These are phyloP conservation scores for Monosporascus sp. DNA, from an alignment of 2,329 filamentous ascomycete genomes.

Conservation along the genomic window DNA sequence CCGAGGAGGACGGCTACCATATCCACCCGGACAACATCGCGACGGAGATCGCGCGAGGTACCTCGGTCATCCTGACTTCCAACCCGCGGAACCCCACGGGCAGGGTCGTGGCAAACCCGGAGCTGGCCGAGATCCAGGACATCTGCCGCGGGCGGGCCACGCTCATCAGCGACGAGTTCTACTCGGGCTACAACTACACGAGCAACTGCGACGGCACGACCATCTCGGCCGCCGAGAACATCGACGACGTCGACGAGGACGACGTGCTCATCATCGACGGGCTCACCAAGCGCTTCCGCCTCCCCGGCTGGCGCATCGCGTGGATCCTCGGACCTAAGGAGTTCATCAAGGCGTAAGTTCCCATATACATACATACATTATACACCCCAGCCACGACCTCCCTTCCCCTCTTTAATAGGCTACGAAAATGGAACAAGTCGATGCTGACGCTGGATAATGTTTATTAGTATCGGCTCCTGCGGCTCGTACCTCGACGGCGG, in stretches of 20 bases:
- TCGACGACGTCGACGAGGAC: constrained; percentile 82
- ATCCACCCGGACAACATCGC: constrained; percentile 91
- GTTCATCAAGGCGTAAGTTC: constrained; percentile 73
- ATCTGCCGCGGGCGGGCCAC: constrained; percentile 87
- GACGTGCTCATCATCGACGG: constrained; percentile 94
- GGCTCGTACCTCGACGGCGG: constrained; percentile 93
- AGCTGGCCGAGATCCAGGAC: constrained; percentile 86
- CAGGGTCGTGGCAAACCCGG: constrained; percentile 75
- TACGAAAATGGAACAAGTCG: too few relatives aligned
- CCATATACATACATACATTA: not conserved
- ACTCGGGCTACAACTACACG: constrained; percentile 94
- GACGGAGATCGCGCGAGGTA: constrained; percentile 81
- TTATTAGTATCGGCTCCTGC: constrained; percentile 68
- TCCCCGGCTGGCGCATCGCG: constrained; percentile 93
- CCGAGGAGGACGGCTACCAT: constrained; percentile 82
- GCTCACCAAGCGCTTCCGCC: constrained; percentile 91
- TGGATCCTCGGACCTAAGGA: constrained; percentile 97
- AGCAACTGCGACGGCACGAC: constrained; percentile 85
- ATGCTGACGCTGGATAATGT: constrained; percentile 5
- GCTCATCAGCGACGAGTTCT: constrained; percentile 94
- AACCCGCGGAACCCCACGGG: constrained; percentile 95
- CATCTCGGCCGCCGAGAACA: constrained; percentile 82
- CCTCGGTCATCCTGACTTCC: constrained; percentile 84
- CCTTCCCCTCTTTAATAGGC: not conserved
- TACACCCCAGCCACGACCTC: not conserved